Conservation (phyloP, 441 rosid genomes). For the Mallotus japonicus region DNA sequence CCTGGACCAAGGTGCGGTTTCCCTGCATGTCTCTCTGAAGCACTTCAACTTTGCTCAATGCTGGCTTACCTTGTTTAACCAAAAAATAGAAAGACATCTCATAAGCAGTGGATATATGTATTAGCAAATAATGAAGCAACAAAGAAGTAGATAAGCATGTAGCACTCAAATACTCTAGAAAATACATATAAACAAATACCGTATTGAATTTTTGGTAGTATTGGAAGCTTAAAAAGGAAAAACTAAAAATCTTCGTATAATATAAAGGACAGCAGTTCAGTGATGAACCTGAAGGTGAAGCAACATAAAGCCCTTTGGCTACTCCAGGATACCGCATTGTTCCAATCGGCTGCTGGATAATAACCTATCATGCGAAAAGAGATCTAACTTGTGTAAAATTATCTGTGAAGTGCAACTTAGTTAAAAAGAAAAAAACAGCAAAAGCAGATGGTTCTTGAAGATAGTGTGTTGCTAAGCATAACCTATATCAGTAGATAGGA, state of each 20-base stretch:
- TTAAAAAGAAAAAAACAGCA: conserved; percentile 9
- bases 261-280: conserved; percentile 13
- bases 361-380: conserved; percentile 43
- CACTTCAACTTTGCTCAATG: conserved; percentile 75
- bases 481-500: background rate
- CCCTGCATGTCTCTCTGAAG: conserved; percentile 56
- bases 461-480: conserved; percentile 10
- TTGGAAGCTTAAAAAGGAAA: conserved; percentile 5
- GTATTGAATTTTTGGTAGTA: conserved; percentile 4
- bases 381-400: background rate
- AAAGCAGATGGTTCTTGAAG: background rate
- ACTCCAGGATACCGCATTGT: conserved; percentile 68
- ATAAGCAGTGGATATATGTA: background rate
- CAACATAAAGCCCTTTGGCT: conserved; percentile 83
- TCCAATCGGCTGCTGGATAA: conserved; percentile 78
- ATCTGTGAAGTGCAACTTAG: conserved; percentile 11
- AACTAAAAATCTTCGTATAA: background rate
- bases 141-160: background rate
- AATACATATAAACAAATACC: conserved; percentile 12
- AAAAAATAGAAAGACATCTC: conserved; percentile 1
- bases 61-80: conserved; percentile 55
- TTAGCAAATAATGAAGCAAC: background rate
- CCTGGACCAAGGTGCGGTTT: conserved; percentile 68
- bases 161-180: background rate
- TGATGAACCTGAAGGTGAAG: conserved; percentile 61